Conservation (phyloP, 306 rosid genomes). For the Trifolium fragiferum region DNA sequence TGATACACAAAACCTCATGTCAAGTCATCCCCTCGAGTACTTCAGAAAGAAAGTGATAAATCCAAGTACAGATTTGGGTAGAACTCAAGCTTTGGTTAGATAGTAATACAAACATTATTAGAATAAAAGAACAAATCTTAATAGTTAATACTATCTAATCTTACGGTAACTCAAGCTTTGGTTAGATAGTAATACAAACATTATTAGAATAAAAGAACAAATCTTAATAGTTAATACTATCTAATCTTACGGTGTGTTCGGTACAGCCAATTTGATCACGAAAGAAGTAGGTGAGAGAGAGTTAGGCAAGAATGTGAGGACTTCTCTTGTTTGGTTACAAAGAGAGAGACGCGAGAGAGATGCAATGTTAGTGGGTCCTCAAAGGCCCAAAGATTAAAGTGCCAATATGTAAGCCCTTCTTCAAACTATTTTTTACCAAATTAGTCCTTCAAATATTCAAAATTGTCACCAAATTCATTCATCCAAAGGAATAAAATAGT, state of each 20-base stretch:
- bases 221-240: too few species aligned
- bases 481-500: not conserved
- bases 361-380: too few species aligned
- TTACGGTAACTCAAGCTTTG: not conserved
- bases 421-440: not conserved
- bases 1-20: slow-evolving; percentile 11
- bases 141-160: too few species aligned
- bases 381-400: too few species aligned
- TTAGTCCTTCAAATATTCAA: not conserved
- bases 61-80: not conserved
- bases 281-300: not conserved
- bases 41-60: not conserved
- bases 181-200: not conserved
- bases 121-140: not conserved
- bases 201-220: not conserved
- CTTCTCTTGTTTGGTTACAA: too few species aligned
- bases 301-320: not conserved
- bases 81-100: not conserved
- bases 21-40: slow-evolving; percentile 22
- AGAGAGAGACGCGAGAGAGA: too few species aligned
- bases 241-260: not conserved
- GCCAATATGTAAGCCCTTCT: too few species aligned
- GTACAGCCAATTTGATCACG: not conserved
- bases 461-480: not conserved
- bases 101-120: not conserved